A percentile compares a stretch with the other conserved stretches of the same genome.
phyloP scores from a whole-genome alignment of 768 basidiomycete species.

The Podaxis sp. region DNA sequence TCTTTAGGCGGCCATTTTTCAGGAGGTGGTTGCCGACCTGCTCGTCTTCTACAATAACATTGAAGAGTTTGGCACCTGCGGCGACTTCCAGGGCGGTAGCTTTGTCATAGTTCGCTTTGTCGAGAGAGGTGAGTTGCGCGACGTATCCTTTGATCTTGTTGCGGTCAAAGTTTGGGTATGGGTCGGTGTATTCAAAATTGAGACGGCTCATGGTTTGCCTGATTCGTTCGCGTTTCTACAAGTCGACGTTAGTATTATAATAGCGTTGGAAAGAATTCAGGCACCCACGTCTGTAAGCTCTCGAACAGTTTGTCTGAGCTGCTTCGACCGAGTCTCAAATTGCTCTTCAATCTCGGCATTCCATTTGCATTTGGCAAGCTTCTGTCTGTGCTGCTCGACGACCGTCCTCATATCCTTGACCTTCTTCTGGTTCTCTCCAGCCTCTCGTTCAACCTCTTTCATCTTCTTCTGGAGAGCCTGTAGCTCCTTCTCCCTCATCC shows the following conservation, averaged over 20 bases:
- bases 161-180: conserved; percentile 77
- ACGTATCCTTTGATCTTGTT: conserved; percentile 88
- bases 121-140: conserved; percentile 73
- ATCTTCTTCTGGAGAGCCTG: conserved; percentile 70
- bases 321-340: too few relatives aligned
- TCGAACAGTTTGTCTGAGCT: too few relatives aligned
- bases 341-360: too few relatives aligned
- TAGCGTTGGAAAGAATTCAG: conserved; percentile 21
- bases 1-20: conserved; percentile 67
- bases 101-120: conserved; percentile 64
- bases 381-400: conserved; percentile 50
- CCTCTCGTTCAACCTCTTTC: conserved; percentile 84
- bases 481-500: conserved; percentile 75
- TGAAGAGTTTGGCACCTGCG: conserved; percentile 85
- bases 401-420: conserved; percentile 55
- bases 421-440: conserved; percentile 66
- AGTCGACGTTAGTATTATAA: neutral
- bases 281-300: too few relatives aligned
- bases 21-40: conserved; percentile 81
- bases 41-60: conserved; percentile 93
- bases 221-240: conserved; percentile 63
- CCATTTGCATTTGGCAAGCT: conserved; percentile 11
- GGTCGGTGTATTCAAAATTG: conserved; percentile 80
- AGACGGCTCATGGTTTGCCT: conserved; percentile 64
- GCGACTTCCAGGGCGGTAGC: conserved; percentile 91